A percentile compares a stretch with the other conserved stretches of the same genome.
These are phyloP conservation scores for Nicotiana attenuata DNA, from an alignment of 257 asterid genomes.

Conservation along the genomic window DNA sequence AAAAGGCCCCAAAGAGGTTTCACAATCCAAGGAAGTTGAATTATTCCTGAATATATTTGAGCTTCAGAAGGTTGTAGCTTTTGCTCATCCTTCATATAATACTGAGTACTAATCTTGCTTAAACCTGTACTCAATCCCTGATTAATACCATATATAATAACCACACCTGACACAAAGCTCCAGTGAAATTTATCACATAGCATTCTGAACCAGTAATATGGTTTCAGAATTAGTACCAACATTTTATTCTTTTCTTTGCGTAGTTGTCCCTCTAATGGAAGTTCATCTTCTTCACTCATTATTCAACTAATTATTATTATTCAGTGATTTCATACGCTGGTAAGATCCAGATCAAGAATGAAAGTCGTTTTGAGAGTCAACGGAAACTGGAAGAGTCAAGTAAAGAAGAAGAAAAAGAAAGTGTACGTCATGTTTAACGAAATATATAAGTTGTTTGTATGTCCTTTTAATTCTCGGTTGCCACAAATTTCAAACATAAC, in stretches of 20 bases:
- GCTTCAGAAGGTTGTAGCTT: constrained; percentile 59
- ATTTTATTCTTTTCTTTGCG: constrained; percentile 18
- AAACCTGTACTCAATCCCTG: constrained; percentile 51
- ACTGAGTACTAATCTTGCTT: constrained; percentile 59
- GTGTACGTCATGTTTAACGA: too few relatives aligned
- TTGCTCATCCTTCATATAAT: constrained; percentile 72
- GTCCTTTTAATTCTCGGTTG: not conserved
- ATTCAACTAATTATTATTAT: not conserved
- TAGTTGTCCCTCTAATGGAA: constrained; percentile 22
- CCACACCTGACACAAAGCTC: constrained; percentile 48
- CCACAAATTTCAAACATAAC: not conserved
- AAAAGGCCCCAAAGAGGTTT: constrained; percentile 63
- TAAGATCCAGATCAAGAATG: not conserved
- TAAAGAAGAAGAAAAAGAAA: not conserved
- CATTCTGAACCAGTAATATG: constrained; percentile 63
- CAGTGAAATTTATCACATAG: constrained; percentile 38
- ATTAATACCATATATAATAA: constrained; percentile 52
- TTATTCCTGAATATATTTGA: constrained; percentile 47
- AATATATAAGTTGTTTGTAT: not conserved
- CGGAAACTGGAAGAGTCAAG: not conserved
- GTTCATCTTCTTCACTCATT: constrained; percentile 39
- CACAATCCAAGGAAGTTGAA: constrained; percentile 66
- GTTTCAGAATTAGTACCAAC: constrained; percentile 29
- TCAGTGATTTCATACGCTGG: not conserved
- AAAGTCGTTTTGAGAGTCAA: not conserved